These are phyloP conservation scores for Lipomyces sp. DNA, from an alignment of 805 yeast genomes.

Conservation along the genomic window DNA sequence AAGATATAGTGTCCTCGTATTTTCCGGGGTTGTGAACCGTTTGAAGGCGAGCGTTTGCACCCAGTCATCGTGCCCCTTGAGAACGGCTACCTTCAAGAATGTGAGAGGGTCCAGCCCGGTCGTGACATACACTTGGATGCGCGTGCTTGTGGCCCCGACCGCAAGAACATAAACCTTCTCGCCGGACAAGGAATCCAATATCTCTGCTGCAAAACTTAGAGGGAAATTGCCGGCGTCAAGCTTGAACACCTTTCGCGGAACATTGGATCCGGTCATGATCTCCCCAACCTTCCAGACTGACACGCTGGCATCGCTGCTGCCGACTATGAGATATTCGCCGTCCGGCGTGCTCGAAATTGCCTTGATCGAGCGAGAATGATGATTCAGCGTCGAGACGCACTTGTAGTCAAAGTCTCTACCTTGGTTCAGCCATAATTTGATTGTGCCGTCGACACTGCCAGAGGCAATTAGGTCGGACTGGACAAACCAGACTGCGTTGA, in stretches of 20 bases:
- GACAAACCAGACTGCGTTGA: constrained; percentile 64
- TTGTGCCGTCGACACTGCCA: constrained; percentile 62
- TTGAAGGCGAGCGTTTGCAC: constrained; percentile 68
- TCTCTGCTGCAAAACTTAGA: constrained; percentile 40
- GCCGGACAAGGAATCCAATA: constrained; percentile 26
- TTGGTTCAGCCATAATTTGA: constrained; percentile 53
- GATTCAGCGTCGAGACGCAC: neutral
- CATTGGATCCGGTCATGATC: neutral
- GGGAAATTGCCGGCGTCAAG: constrained; percentile 52
- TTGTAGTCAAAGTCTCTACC: constrained; percentile 40
- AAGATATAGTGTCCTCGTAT: constrained; percentile 54
- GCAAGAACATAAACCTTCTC: constrained; percentile 45
- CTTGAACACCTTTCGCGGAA: constrained; percentile 33
- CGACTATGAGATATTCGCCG: constrained; percentile 6
- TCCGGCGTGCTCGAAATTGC: constrained; percentile 15
- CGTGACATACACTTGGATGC: constrained; percentile 16
- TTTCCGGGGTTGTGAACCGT: constrained; percentile 36
- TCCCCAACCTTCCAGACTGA: constrained; percentile 28
- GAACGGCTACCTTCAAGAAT: constrained; percentile 41
- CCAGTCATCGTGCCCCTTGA: constrained; percentile 98
- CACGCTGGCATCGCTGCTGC: constrained; percentile 25
- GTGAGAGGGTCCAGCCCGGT: neutral
- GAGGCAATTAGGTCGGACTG: constrained; percentile 49
- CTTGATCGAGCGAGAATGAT: constrained; percentile 13
- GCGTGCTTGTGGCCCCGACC: constrained; percentile 64